Evolutionary conservation across 2,329 filamentous ascomycete species (phyloP).

Genomic region (Emergomyces africanus): DNA sequence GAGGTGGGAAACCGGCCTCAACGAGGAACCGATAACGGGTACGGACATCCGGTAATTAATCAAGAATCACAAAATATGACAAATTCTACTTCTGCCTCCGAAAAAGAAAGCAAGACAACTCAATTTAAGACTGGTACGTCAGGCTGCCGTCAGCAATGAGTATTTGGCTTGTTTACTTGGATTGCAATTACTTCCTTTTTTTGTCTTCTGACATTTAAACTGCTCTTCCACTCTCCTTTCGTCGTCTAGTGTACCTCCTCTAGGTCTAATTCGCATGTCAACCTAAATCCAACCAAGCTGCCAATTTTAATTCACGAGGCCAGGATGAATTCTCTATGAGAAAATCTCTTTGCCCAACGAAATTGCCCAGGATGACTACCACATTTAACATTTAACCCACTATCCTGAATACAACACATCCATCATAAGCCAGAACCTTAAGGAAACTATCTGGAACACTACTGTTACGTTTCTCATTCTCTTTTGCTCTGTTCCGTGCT

Average conservation of each 20-base stretch:
- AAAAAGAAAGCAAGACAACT: neutral
- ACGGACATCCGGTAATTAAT: neutral
- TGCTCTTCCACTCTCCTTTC: neutral
- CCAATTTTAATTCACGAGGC: neutral
- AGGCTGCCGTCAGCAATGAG: constrained; percentile 1
- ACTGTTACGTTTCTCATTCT: neutral
- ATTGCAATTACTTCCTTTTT: neutral
- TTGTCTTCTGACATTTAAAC: neutral
- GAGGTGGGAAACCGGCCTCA: neutral
- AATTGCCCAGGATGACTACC: neutral
- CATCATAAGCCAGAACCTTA: neutral
- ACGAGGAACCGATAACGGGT: neutral
- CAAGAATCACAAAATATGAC: neutral
- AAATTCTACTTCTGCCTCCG: neutral
- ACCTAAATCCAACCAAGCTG: neutral
- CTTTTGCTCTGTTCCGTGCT: neutral
- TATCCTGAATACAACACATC: neutral
- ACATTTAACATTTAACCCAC: neutral
- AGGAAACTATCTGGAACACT: neutral
- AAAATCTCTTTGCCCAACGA: neutral
- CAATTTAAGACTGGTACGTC: neutral
- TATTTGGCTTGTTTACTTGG: neutral
- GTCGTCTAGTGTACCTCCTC: neutral
- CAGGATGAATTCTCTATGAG: neutral
- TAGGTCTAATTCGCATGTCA: neutral